Evolutionary conservation across 805 yeast genomes (phyloP), one percentile per base, ranked within the genome.

Genomic region (Myxozyma geophila): DNA sequence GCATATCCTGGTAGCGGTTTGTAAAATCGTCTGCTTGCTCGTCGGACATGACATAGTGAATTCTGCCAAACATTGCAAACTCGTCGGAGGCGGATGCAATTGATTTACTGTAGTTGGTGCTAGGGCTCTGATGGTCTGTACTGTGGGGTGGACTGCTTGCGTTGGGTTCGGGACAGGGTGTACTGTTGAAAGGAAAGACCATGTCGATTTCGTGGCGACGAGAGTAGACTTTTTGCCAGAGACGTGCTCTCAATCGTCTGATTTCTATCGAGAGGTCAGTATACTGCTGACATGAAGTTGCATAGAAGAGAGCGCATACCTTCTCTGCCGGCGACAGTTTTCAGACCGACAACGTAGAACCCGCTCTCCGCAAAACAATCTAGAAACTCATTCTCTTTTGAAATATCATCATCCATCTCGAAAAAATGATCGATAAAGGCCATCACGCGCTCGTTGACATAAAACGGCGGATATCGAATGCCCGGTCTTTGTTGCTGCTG

Each of bases 291-390:
- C 15, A 46, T 4, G 21, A 46, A 12, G 35, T 8, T 46, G 13
- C 8, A 23, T 12, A 46, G 12, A 7, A 21, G n/a, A 6, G 17
- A 33, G n/a, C n/a, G 7, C 61, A 10, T 43, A 58, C 57, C 62
- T 23, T 43, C 60, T 17, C 57, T 41, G 7, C 64, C 64, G 1
- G 64, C 64, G 15, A 40, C 60, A 43, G 64, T 49, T 40, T 50
- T 35, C 49, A 57, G 23, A 6, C 62, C 64, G n/a, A 60, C 40
- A 40, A 60, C 44, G 36, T 56, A 56, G 19, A 60, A 60, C 10
- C 57, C 64, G 36, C 49, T 36, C 19, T 60, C 64, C 6, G 64
- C 56, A 40, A 60, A 60, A 33, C 37, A 50, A n/a, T 40, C 28
- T 28, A 60, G 44, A 40, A 46, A 60, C 49, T 60, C 57, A 33